phyloP scores from a whole-genome alignment of 257 asterid species.

The Ajuga chamaepitys region DNA sequence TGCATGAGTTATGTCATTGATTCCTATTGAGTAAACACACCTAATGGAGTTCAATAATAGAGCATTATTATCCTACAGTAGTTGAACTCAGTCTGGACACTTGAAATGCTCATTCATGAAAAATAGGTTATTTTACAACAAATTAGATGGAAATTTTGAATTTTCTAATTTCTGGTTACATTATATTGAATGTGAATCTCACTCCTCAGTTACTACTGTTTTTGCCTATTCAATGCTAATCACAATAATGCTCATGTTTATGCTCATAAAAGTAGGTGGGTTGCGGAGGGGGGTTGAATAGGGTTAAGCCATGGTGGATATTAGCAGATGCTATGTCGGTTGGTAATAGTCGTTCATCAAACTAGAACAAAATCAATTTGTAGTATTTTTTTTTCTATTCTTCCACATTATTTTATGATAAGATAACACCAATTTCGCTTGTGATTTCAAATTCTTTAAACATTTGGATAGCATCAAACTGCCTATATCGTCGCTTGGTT shows the following conservation, averaged over 20 bases:
- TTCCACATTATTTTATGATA: constrained; percentile 1
- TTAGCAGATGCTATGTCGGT: background rate
- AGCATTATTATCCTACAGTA: background rate
- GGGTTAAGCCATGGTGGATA: background rate
- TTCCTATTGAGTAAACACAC: constrained; percentile 8
- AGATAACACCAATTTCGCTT: background rate
- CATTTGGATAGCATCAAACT: constrained; percentile 3
- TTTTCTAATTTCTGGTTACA: background rate
- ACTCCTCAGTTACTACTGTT: background rate
- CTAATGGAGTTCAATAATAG: background rate
- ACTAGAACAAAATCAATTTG: background rate
- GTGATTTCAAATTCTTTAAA: background rate
- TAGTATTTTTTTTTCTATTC: background rate
- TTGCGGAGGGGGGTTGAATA: background rate
- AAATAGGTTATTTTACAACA: background rate
- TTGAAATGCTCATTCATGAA: constrained; percentile 9
- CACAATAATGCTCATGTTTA: background rate
- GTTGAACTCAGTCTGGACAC: background rate
- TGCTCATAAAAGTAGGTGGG: background rate
- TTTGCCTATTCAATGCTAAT: background rate
- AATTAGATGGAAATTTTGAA: background rate
- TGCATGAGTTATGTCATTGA: constrained; percentile 9
- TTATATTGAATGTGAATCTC: background rate
- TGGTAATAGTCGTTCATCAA: no score
- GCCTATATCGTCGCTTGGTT: constrained; percentile 6